Evolutionary conservation across 2,329 filamentous ascomycete species (phyloP).

Genomic region (Ceratocystis ficicola): DNA sequence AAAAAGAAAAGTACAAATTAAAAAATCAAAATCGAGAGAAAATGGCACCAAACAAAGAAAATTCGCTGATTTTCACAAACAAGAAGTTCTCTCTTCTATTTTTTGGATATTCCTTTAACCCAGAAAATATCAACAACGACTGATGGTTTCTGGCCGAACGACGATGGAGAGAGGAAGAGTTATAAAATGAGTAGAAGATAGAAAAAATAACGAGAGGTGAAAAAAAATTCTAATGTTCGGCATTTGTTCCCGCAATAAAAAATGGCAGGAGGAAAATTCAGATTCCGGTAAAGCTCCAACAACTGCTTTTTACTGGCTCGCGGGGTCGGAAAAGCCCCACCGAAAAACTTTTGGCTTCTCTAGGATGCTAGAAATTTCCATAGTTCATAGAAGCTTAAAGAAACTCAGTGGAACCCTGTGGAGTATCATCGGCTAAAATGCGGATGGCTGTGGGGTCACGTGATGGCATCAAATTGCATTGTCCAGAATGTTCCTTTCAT

Average conservation of each 20-base stretch:
- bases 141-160: neutral
- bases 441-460: neutral
- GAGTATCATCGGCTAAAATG: conserved; percentile 15
- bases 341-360: conserved; percentile 9
- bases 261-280: conserved; percentile 12
- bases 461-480: neutral
- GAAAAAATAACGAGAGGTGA: too few relatives aligned
- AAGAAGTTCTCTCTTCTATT: conserved; percentile 11
- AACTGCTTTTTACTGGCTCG: conserved; percentile 18
- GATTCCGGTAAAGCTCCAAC: conserved; percentile 17
- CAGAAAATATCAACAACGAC: neutral
- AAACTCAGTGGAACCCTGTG: conserved; percentile 11
- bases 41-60: conserved; percentile 15
- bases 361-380: conserved; percentile 22
- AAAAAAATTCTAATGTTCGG: conserved; percentile 6
- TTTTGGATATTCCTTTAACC: neutral
- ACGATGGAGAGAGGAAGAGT: too few relatives aligned
- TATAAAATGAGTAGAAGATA: too few relatives aligned
- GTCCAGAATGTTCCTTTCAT: conserved; percentile 2
- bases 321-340: conserved; percentile 12
- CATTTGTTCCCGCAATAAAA: conserved; percentile 6
- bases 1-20: conserved; percentile 27
- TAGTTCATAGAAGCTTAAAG: conserved; percentile 17
- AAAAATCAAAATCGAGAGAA: conserved; percentile 26
- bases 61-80: conserved; percentile 13